phyloP scores from a whole-genome alignment of 2,329 filamentous ascomycete species.

The Zymoseptoria brevis region DNA sequence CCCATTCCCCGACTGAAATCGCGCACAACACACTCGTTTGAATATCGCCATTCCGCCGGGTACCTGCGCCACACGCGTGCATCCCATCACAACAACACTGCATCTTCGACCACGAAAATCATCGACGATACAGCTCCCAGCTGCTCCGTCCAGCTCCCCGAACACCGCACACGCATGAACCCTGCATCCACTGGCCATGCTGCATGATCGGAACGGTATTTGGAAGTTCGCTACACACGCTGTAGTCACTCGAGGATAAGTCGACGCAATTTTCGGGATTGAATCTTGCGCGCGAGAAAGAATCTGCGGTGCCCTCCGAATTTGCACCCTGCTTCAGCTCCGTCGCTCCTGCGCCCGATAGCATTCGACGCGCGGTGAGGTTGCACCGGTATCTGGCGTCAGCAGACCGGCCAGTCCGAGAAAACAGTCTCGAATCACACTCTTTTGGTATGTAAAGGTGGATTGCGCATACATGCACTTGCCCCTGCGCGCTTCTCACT shows the following conservation, averaged over 20 bases:
- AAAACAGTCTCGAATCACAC: constrained; percentile 6
- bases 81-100: background rate
- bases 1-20: background rate
- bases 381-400: constrained; percentile 6
- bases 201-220: constrained; percentile 1
- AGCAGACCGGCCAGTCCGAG: constrained; percentile 3
- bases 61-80: background rate
- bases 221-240: constrained; percentile 3
- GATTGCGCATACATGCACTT: background rate
- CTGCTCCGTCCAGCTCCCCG: background rate
- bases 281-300: background rate
- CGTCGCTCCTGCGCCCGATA: background rate
- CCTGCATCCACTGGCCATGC: constrained; percentile 1
- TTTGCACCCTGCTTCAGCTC: background rate
- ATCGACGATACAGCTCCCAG: background rate
- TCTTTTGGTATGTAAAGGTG: constrained; percentile 8
- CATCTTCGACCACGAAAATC: background rate
- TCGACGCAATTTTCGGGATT: background rate
- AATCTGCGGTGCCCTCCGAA: background rate
- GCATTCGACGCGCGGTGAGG: background rate
- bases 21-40: background rate
- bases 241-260: background rate
- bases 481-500: background rate
- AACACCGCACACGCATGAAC: background rate
- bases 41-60: background rate